A percentile compares a stretch with the other conserved stretches of the same genome.
Conservation (phyloP, 768 basidiomycete genomes). For the Rossbeevera mucosa region DNA sequence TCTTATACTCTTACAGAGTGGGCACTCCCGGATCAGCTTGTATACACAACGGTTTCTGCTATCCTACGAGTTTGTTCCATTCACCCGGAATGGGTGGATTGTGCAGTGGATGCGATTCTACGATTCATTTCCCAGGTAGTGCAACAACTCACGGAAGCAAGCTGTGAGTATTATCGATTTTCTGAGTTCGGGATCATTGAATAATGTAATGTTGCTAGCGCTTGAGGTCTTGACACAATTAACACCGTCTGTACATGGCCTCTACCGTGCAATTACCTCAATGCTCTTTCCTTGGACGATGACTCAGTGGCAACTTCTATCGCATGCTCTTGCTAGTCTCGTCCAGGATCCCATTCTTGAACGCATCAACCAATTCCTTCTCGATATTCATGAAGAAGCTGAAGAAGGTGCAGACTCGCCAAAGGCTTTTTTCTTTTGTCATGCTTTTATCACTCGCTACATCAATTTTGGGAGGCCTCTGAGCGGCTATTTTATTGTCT, state of each 20-base stretch:
- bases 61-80: conserved; percentile 60
- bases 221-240: conserved; percentile 69
- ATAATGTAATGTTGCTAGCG: conserved; percentile 37
- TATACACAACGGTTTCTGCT: conserved; percentile 73
- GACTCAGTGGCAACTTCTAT: conserved; percentile 57
- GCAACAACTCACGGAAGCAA: conserved; percentile 47
- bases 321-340: conserved; percentile 51
- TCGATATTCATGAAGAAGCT: conserved; percentile 54
- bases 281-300: conserved; percentile 72
- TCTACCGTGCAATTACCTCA: conserved; percentile 81
- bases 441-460: conserved; percentile 72
- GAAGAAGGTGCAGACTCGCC: conserved; percentile 37
- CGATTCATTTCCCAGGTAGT: conserved; percentile 56
- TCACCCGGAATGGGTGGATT: conserved; percentile 45
- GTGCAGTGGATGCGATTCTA: conserved; percentile 55
- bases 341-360: conserved; percentile 66
- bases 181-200: neutral
- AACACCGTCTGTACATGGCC: conserved; percentile 78
- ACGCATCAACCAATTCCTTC: conserved; percentile 62
- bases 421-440: conserved; percentile 49
- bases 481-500: conserved; percentile 85
- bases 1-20: conserved; percentile 53
- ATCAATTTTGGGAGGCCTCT: conserved; percentile 71
- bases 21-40: conserved; percentile 82
- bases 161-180: conserved; percentile 40